These are phyloP conservation scores for Quercus variabilis DNA, from an alignment of 306 rosid species.

Conservation along the genomic window DNA sequence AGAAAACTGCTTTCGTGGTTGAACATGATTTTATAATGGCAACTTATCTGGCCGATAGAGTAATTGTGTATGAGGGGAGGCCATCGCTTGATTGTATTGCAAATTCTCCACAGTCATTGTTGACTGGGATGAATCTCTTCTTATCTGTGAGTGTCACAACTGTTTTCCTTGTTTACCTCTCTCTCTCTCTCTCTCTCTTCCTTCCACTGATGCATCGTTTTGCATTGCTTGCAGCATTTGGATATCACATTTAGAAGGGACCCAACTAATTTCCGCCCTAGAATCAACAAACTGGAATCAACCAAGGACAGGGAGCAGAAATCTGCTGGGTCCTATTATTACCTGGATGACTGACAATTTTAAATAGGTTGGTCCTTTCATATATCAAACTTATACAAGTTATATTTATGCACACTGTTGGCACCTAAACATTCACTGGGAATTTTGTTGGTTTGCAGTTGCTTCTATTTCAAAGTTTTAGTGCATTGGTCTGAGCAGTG, in stretches of 20 bases:
- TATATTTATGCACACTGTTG: neutral
- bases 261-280: conserved; percentile 89
- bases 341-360: conserved; percentile 69
- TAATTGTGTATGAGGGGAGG: conserved; percentile 85
- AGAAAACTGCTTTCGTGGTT: conserved; percentile 96
- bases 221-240: conserved; percentile 60
- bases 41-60: conserved; percentile 94
- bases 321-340: conserved; percentile 88
- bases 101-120: conserved; percentile 86
- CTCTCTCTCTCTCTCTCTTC: conserved; percentile 30
- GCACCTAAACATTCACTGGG: neutral
- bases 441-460: conserved; percentile 26
- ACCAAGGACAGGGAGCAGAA: conserved; percentile 94
- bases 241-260: conserved; percentile 95
- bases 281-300: conserved; percentile 87
- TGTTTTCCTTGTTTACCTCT: no score
- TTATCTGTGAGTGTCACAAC: no score
- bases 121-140: conserved; percentile 97
- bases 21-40: conserved; percentile 99
- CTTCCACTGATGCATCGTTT: neutral
- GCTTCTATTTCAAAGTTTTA: conserved; percentile 13
- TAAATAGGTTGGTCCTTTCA: conserved; percentile 27
- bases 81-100: conserved; percentile 88
- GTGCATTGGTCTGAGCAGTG: conserved; percentile 21
- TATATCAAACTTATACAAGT: neutral